Evolutionary conservation across 164 flowering plant genomes (phyloP), one percentile per base, ranked within the genome.

Genomic region (Macadamia integrifolia): DNA sequence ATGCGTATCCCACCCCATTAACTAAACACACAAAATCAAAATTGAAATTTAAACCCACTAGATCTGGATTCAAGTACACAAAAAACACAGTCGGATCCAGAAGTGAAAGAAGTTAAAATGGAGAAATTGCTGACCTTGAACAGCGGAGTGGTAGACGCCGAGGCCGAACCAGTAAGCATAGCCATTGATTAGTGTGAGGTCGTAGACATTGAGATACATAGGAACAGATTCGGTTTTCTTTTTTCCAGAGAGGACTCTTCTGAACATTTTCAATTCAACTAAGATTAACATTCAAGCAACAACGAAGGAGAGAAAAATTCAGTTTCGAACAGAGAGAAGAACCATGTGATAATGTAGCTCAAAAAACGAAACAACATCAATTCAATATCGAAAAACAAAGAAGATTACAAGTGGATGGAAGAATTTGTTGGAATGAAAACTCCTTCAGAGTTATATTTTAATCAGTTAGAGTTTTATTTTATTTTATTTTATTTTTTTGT

Each of bases 101-200:
- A n/a, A 23, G 29, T 44, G 58, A 60, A 59, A 46, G 40, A 0
- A 67, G 42, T 18, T 18, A 35, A 35, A 35, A 35, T 35, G 40
- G 61, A 28, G 29, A 23, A 31, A 2, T 40, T 28, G 18, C 71
- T 65, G n/a, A 81, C 87, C 87, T 78, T 81, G 79, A 29, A 83
- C 77, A 3, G 82, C 87, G 44, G 87, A 72, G 59, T 83, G 85
- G 66, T 78, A 83, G 69, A 83, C 60, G 0, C 87, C 87, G 58
- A 83, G 70, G 30, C 87, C 87, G 8, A 80, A 80, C 87, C 87
- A 81, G 44, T 79, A 80, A 59, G 77, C 80, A 49, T 80, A 83
- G 58, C 83, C 83, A 70, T 83, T 83, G 3, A 64, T 64, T 3
- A 76, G 64, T 50, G 85, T 83, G 65, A 81, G 67, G 67, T 83